A percentile compares a stretch with the other conserved stretches of the same genome.
These are phyloP conservation scores for Clitopilus hobsonii DNA, from an alignment of 768 basidiomycete species.

Conservation along the genomic window DNA sequence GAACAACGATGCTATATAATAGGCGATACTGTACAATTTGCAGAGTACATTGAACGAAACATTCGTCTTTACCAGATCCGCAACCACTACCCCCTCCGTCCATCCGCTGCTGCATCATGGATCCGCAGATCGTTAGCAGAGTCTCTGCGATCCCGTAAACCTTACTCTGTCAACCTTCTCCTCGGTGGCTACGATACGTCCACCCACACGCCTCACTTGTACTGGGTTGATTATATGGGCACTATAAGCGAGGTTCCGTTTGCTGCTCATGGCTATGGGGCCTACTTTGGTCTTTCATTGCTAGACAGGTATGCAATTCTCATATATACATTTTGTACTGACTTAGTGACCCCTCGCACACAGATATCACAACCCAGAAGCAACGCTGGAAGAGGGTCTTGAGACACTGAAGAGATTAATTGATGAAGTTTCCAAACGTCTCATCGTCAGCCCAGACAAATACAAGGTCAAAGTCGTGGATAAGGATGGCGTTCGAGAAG, in stretches of 20 bases:
- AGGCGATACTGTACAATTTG: slow-evolving; percentile 97
- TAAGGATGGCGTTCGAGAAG: slow-evolving; percentile 81
- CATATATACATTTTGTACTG: neutral
- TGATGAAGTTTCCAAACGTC: slow-evolving; percentile 78
- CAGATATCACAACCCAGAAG: slow-evolving; percentile 91
- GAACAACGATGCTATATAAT: neutral
- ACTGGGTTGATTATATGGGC: slow-evolving; percentile 97
- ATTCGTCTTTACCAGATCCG: slow-evolving; percentile 95
- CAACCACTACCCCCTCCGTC: slow-evolving; percentile 84
- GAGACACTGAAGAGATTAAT: slow-evolving; percentile 83
- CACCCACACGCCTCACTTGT: slow-evolving; percentile 66
- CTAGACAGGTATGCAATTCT: slow-evolving; percentile 69
- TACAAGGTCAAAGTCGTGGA: slow-evolving; percentile 93
- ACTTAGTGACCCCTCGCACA: neutral
- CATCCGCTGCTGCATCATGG: slow-evolving; percentile 91
- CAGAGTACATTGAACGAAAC: slow-evolving; percentile 95
- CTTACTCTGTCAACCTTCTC: slow-evolving; percentile 90
- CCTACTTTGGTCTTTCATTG: slow-evolving; percentile 88
- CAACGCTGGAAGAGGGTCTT: slow-evolving; percentile 79
- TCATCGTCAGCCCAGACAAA: slow-evolving; percentile 73
- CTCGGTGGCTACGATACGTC: slow-evolving; percentile 90
- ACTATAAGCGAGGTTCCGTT: slow-evolving; percentile 87
- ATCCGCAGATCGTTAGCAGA: slow-evolving; percentile 87
- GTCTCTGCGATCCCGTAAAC: slow-evolving; percentile 80
- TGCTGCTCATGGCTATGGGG: slow-evolving; percentile 92